Percentiles rank a stretch among this genome's conserved stretches.
These are phyloP conservation scores for Aspergillus quadrilineatus DNA, from an alignment of 2,329 filamentous ascomycete species.

Conservation along the genomic window DNA sequence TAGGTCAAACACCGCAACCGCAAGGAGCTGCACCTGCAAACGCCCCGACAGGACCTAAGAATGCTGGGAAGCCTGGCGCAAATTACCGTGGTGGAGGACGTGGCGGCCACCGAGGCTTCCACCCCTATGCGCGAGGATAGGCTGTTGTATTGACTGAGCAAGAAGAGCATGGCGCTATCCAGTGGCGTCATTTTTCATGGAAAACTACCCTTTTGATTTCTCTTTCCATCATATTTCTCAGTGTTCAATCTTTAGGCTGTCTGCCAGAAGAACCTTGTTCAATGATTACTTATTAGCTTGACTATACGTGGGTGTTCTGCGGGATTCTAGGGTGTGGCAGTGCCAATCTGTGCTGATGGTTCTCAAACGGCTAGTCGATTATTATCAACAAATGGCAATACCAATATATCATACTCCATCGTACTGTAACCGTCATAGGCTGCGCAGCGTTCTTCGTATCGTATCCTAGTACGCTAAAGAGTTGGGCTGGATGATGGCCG, in stretches of 20 bases:
- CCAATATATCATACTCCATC: too few species aligned
- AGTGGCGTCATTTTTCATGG: not conserved
- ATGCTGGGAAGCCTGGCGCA: slow-evolving; percentile 83
- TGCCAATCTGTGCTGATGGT: not conserved
- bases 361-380: too few species aligned
- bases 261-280: not conserved
- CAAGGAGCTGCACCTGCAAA: slow-evolving; percentile 66
- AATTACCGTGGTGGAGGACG: slow-evolving; percentile 91
- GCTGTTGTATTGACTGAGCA: not conserved
- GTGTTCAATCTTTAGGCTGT: not conserved
- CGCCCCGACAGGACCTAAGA: slow-evolving; percentile 93
- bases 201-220: not conserved
- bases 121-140: slow-evolving; percentile 65
- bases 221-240: not conserved
- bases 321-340: not conserved
- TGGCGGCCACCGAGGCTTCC: slow-evolving; percentile 70
- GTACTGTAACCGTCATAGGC: too few species aligned
- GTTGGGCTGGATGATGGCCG: too few species aligned
- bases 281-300: not conserved
- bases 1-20: slow-evolving; percentile 44
- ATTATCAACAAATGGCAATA: too few species aligned
- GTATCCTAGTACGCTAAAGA: too few species aligned
- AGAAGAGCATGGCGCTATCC: not conserved
- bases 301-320: not conserved
- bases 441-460: too few species aligned